Conservation (phyloP, 768 basidiomycete species). For the Boletus bicolor region DNA sequence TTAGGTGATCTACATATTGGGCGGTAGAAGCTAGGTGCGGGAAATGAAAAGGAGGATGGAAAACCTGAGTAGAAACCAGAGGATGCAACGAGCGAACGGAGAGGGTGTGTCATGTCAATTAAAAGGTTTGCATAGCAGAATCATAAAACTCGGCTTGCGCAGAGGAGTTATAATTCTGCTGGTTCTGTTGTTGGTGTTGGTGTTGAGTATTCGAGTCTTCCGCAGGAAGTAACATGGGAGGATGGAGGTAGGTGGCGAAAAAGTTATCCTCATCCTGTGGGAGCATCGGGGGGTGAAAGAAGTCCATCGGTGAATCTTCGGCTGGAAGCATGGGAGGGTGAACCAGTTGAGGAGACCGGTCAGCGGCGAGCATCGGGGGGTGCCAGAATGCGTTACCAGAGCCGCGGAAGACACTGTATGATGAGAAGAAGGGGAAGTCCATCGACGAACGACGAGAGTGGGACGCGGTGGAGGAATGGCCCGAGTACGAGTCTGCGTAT, state of each 20-base stretch:
- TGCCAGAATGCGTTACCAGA: slow-evolving; percentile 69
- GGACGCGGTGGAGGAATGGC: slow-evolving; percentile 51
- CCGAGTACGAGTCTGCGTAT: slow-evolving; percentile 59
- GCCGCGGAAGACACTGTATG: slow-evolving; percentile 51
- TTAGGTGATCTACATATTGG: slow-evolving; percentile 18
- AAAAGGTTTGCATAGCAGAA: slow-evolving; percentile 35
- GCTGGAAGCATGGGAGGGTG: slow-evolving; percentile 69
- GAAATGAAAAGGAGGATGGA: background rate
- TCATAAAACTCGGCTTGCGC: slow-evolving; percentile 34
- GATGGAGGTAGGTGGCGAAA: slow-evolving; percentile 51
- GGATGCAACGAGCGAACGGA: background rate
- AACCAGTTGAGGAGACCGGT: slow-evolving; percentile 52
- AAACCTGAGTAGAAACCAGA: slow-evolving; percentile 7
- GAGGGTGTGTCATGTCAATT: slow-evolving; percentile 7
- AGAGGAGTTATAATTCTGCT: slow-evolving; percentile 16
- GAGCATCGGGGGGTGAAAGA: slow-evolving; percentile 59
- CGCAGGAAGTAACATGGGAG: slow-evolving; percentile 50
- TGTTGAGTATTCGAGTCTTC: slow-evolving; percentile 30
- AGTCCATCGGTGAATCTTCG: slow-evolving; percentile 71
- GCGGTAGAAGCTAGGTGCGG: background rate
- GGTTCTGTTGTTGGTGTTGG: slow-evolving; percentile 23
- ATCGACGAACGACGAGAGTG: slow-evolving; percentile 63
- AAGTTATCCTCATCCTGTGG: slow-evolving; percentile 65
- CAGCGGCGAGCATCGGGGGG: slow-evolving; percentile 67
- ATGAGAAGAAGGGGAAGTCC: slow-evolving; percentile 61